A percentile compares a stretch with the other conserved stretches of the same genome.
These are phyloP conservation scores for Leishmania amazonensis DNA, from an alignment of 208 protist species.

Conservation along the genomic window DNA sequence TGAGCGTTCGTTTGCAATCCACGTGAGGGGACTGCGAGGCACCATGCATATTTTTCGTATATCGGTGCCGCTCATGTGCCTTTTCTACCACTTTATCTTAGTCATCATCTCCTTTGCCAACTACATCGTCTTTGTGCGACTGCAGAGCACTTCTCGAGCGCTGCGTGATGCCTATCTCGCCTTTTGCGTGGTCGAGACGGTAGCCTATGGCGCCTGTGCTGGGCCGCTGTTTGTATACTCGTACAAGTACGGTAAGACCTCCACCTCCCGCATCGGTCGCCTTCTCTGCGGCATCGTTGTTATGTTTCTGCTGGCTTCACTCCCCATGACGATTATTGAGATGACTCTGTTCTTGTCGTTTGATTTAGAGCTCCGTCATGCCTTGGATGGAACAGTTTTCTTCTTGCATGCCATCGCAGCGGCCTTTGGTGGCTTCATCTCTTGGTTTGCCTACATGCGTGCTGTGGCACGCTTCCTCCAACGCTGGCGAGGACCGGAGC, in stretches of 20 bases:
- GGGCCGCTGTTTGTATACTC: constrained; percentile 79
- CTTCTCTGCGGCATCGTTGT: constrained; percentile 52
- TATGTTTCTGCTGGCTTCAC: constrained; percentile 66
- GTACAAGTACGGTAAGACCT: constrained; percentile 80
- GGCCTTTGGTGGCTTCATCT: constrained; percentile 37
- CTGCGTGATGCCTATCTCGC: constrained; percentile 46
- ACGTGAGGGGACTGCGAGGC: background rate
- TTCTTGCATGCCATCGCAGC: constrained; percentile 47
- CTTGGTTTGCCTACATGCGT: constrained; percentile 80
- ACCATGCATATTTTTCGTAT: constrained; percentile 59
- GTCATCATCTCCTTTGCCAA: constrained; percentile 54
- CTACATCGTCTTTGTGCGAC: constrained; percentile 49
- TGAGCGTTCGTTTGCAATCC: background rate
- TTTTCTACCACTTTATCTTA: constrained; percentile 69
- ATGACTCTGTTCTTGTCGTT: constrained; percentile 36
- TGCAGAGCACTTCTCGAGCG: background rate
- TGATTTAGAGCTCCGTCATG: constrained; percentile 20
- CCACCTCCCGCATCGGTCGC: constrained; percentile 25
- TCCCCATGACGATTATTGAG: constrained; percentile 67
- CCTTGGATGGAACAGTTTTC: constrained; percentile 61
- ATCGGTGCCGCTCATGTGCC: constrained; percentile 62
- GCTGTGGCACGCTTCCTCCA: constrained; percentile 42
- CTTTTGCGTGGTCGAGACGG: constrained; percentile 61
- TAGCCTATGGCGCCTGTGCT: constrained; percentile 40
- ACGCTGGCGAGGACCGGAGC: constrained; percentile 55